phyloP scores from a whole-genome alignment of 805 yeast species.

The Wickerhamiella lipophila region DNA sequence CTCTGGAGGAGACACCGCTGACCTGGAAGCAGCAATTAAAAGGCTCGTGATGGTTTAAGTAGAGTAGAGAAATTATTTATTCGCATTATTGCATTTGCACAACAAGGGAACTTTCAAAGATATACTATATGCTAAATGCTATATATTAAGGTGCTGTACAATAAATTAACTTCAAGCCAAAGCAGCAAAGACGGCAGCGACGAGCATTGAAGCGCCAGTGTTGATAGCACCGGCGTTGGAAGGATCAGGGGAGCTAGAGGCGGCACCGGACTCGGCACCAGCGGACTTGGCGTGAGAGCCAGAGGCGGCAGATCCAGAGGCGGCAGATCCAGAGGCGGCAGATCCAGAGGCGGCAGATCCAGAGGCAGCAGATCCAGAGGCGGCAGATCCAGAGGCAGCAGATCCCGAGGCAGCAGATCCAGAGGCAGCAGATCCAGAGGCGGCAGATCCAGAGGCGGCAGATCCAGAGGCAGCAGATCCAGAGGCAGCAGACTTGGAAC shows the following conservation, averaged over 20 bases:
- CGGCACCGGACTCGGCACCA: background rate
- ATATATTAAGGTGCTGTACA: background rate
- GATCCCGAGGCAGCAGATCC: background rate
- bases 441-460: background rate
- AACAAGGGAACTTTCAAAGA: no score
- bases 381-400: background rate
- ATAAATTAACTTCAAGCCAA: slow-evolving; percentile 7
- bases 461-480: slow-evolving; percentile 4
- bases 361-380: background rate
- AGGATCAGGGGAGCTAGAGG: slow-evolving; percentile 1
- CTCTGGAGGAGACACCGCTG: background rate
- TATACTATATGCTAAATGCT: slow-evolving; percentile 1
- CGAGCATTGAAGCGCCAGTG: background rate
- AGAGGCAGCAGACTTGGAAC: slow-evolving; percentile 8
- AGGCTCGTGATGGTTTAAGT: slow-evolving; percentile 1
- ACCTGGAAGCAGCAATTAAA: background rate
- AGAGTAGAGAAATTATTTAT: background rate
- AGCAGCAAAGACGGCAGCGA: slow-evolving; percentile 1
- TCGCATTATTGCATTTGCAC: background rate
- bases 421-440: background rate
- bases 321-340: slow-evolving; percentile 4
- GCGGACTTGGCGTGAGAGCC: background rate
- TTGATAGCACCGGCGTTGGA: background rate
- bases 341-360: background rate
- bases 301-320: slow-evolving; percentile 9